Conservation (phyloP, 768 basidiomycete species). For the Phaeolepiota aurea region DNA sequence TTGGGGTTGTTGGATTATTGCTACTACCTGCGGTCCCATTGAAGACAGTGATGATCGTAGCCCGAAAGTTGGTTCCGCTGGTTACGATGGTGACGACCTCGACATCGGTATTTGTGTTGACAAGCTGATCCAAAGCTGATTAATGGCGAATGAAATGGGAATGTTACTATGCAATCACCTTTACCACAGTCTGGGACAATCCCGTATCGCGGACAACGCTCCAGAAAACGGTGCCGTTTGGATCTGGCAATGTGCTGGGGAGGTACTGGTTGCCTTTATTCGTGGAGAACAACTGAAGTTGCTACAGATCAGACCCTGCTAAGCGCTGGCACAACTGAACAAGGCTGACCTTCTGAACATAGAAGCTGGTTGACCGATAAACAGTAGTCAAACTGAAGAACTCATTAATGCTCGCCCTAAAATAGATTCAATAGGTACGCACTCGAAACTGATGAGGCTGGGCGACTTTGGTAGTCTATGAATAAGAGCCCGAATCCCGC, state of each 20-base stretch:
- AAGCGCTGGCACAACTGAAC: neutral
- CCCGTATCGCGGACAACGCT: slow-evolving; percentile 19
- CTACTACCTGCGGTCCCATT: neutral
- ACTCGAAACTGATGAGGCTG: slow-evolving; percentile 53
- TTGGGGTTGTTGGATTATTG: slow-evolving; percentile 2
- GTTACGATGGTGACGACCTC: slow-evolving; percentile 1
- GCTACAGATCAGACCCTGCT: neutral
- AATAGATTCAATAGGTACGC: neutral
- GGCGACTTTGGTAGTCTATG: slow-evolving; percentile 30
- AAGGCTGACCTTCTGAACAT: slow-evolving; percentile 47
- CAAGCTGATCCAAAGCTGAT: neutral
- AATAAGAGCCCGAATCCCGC: neutral
- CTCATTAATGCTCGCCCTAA: neutral
- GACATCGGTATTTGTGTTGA: neutral
- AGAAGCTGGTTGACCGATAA: slow-evolving; percentile 48
- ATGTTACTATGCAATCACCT: neutral
- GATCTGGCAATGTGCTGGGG: slow-evolving; percentile 35
- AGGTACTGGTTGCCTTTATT: slow-evolving; percentile 41
- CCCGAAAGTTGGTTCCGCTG: neutral
- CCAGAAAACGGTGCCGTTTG: slow-evolving; percentile 36
- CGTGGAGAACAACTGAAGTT: slow-evolving; percentile 36
- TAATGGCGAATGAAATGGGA: neutral
- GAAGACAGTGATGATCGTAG: neutral
- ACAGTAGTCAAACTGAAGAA: slow-evolving; percentile 33
- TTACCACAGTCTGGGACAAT: neutral